These are phyloP conservation scores for Hanseniaspora uvarum DNA, from an alignment of 1,139 yeast genomes.

Conservation along the genomic window DNA sequence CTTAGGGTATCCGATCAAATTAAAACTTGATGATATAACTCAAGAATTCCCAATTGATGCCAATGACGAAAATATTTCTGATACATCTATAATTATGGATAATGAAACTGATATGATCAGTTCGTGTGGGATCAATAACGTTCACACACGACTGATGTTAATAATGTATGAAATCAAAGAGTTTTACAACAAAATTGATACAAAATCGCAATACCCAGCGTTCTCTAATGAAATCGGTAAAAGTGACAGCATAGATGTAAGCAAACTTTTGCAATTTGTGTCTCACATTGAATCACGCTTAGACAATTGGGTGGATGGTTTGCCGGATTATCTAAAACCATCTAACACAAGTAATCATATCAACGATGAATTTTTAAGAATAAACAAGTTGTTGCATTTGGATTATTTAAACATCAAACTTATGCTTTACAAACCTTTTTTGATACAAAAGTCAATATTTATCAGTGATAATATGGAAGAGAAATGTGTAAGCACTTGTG, in stretches of 20 bases:
- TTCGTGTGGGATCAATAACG: conserved; percentile 67
- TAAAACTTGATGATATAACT: conserved; percentile 63
- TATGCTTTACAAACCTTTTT: conserved; percentile 61
- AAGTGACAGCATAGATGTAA: background rate
- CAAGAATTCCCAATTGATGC: conserved; percentile 73
- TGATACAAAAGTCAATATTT: conserved; percentile 41
- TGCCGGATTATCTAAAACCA: conserved; percentile 26
- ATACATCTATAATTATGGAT: conserved; percentile 33
- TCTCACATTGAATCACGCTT: conserved; percentile 55
- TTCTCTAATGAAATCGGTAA: conserved; percentile 13
- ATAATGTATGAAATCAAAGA: conserved; percentile 45
- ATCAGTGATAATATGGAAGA: conserved; percentile 48
- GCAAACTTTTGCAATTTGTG: conserved; percentile 33
- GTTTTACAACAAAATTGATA: conserved; percentile 33
- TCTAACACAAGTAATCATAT: conserved; percentile 32
- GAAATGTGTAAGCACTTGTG: conserved; percentile 71
- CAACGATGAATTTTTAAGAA: conserved; percentile 46
- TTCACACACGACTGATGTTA: conserved; percentile 64
- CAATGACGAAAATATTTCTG: conserved; percentile 74
- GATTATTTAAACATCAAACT: conserved; percentile 60
- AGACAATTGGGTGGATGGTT: conserved; percentile 55
- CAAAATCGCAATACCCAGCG: conserved; percentile 26
- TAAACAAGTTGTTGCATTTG: conserved; percentile 53
- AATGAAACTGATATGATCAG: conserved; percentile 39
- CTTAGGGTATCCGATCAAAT: conserved; percentile 60